Conservation (phyloP, 2,329 filamentous ascomycete genomes). For the Trichoderma arundinaceum region DNA sequence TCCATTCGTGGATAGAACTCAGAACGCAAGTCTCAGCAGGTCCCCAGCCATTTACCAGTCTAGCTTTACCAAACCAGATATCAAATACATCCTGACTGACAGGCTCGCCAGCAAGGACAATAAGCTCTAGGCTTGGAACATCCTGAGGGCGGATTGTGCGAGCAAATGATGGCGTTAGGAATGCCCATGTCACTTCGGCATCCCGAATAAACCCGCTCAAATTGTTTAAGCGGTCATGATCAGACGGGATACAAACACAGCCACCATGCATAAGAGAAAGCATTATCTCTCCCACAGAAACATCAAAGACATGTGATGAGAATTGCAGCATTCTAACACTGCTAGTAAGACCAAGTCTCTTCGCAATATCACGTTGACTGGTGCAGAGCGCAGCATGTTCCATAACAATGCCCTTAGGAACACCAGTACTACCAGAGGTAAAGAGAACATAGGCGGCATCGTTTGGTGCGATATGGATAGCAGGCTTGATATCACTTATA, state of each 20-base stretch:
- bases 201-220: conserved; percentile 17
- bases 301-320: conserved; percentile 31
- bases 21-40: conserved; percentile 31
- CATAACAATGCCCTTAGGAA: conserved; percentile 36
- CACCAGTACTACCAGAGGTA: conserved; percentile 38
- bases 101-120: conserved; percentile 30
- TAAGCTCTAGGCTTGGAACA: conserved; percentile 26
- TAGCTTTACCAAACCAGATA: conserved; percentile 25
- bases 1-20: conserved; percentile 28
- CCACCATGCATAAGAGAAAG: conserved; percentile 26
- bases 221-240: conserved; percentile 24
- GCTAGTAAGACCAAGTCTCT: conserved; percentile 13
- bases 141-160: conserved; percentile 34
- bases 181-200: conserved; percentile 30
- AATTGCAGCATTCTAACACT: conserved; percentile 32
- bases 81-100: conserved; percentile 30
- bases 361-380: conserved; percentile 21
- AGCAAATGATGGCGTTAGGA: conserved; percentile 30
- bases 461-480: conserved; percentile 31
- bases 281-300: conserved; percentile 30
- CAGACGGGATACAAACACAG: conserved; percentile 32
- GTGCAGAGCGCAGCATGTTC: conserved; percentile 53
- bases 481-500: conserved; percentile 36
- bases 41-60: conserved; percentile 30
- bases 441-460: conserved; percentile 37